Conservation (phyloP, 108 stramenopile species). For the Nitzschia putrida region DNA sequence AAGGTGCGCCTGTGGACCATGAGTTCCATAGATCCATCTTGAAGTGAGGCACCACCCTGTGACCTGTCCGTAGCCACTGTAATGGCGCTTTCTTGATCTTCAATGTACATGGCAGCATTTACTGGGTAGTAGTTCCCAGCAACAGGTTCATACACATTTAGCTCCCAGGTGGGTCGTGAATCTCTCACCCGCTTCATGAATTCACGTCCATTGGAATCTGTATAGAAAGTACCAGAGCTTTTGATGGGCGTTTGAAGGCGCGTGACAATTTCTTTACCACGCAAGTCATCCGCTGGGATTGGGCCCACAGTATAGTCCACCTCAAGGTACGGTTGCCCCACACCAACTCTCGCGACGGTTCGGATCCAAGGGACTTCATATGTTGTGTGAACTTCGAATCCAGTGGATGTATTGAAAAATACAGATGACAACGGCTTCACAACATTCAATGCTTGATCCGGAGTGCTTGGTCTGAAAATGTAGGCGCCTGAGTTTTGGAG, state of each 20-base stretch:
- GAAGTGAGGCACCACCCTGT: conserved; percentile 86
- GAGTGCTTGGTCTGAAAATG: conserved; percentile 87
- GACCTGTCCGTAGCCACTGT: conserved; percentile 85
- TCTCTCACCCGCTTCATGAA: conserved; percentile 78
- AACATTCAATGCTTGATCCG: conserved; percentile 40
- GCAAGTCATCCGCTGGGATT: conserved; percentile 79
- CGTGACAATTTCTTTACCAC: conserved; percentile 85
- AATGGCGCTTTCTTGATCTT: conserved; percentile 61
- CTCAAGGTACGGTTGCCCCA: conserved; percentile 74
- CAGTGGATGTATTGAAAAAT: conserved; percentile 14
- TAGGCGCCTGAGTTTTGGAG: conserved; percentile 92
- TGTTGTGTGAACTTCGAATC: conserved; percentile 72
- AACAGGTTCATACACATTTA: conserved; percentile 83
- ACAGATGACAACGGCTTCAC: conserved; percentile 8
- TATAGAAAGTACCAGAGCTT: conserved; percentile 77
- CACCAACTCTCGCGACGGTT: conserved; percentile 72
- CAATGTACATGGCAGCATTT: conserved; percentile 87
- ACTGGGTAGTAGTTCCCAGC: conserved; percentile 97
- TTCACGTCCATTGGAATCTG: conserved; percentile 96
- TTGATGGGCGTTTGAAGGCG: conserved; percentile 65
- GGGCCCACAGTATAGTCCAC: conserved; percentile 70
- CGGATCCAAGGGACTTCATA: conserved; percentile 83
- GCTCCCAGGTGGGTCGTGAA: conserved; percentile 65
- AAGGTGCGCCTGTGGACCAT: conserved; percentile 92
- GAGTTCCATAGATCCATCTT: conserved; percentile 84